Percentiles rank a stretch among this genome's conserved stretches.
phyloP scores from a whole-genome alignment of 2,329 filamentous ascomycete species.

The Phaeosphaeriaceae sp. region DNA sequence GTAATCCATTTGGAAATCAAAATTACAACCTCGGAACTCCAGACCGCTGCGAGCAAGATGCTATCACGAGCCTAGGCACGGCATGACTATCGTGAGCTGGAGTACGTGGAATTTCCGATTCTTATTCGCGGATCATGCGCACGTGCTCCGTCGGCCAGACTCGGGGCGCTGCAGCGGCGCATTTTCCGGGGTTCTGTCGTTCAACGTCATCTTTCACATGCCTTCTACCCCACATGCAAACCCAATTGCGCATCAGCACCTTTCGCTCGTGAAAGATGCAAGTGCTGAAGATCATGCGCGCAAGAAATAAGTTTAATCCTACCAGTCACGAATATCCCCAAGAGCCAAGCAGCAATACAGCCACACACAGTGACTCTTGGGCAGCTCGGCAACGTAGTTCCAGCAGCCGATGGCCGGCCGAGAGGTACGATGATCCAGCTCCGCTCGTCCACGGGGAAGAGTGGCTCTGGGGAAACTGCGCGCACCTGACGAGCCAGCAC shows the following conservation, averaged over 20 bases:
- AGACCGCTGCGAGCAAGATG: background rate
- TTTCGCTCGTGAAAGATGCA: constrained; percentile 18
- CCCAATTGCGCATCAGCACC: constrained; percentile 15
- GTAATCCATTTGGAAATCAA: background rate
- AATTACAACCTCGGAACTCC: background rate
- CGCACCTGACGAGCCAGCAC: background rate
- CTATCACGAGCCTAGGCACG: background rate
- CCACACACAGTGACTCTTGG: background rate
- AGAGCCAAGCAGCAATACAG: background rate
- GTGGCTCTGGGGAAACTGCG: background rate
- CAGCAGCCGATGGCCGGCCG: constrained; percentile 39
- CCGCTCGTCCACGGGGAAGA: constrained; percentile 42
- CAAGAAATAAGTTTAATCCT: background rate
- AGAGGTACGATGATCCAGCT: constrained; percentile 34
- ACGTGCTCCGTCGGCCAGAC: constrained; percentile 16
- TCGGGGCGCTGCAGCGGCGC: constrained; percentile 29
- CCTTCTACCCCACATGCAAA: constrained; percentile 6
- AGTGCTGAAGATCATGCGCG: constrained; percentile 3
- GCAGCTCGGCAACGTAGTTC: constrained; percentile 18
- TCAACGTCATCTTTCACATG: constrained; percentile 48
- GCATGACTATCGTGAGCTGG: background rate
- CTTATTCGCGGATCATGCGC: background rate
- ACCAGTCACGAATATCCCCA: background rate
- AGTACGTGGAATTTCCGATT: background rate
- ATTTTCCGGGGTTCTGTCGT: constrained; percentile 17